Conservation (phyloP, 2,329 filamentous ascomycete genomes). For the Arthrobotrys conoides region DNA sequence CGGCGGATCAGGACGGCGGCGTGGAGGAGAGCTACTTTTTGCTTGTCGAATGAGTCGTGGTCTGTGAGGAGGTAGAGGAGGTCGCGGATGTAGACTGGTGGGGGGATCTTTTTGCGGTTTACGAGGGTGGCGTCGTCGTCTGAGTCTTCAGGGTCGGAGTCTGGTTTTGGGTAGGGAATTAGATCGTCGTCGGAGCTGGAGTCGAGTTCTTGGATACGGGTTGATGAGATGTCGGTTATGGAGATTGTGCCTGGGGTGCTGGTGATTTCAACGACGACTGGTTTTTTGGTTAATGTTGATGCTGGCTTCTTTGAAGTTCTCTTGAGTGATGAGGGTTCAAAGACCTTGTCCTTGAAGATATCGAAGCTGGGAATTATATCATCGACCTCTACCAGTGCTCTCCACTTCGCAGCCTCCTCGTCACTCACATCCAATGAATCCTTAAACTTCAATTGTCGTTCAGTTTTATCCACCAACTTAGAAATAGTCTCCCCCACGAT, state of each 20-base stretch:
- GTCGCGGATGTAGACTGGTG: conserved; percentile 92
- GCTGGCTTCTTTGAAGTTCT: conserved; percentile 65
- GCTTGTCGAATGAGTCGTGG: conserved; percentile 85
- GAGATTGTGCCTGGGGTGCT: neutral
- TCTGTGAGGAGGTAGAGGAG: conserved; percentile 84
- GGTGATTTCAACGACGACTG: conserved; percentile 66
- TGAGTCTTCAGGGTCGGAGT: conserved; percentile 89
- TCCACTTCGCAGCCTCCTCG: conserved; percentile 82
- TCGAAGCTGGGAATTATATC: conserved; percentile 71
- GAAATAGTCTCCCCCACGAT: conserved; percentile 82
- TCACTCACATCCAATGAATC: conserved; percentile 83
- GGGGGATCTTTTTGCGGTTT: conserved; percentile 82
- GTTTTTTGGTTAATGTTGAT: conserved; percentile 64
- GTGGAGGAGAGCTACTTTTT: conserved; percentile 82
- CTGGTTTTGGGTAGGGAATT: conserved; percentile 84
- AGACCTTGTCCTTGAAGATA: conserved; percentile 36
- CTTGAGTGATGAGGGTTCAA: conserved; percentile 16
- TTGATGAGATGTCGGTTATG: conserved; percentile 67
- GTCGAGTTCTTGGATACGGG: conserved; percentile 76
- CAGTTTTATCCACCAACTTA: conserved; percentile 73
- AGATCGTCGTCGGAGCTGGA: conserved; percentile 76
- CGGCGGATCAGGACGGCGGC: conserved; percentile 86
- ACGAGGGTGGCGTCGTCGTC: conserved; percentile 93
- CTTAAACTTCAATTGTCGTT: conserved; percentile 82
- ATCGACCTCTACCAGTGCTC: conserved; percentile 74